Evolutionary conservation across 345 rosid genomes (phyloP).

Genomic region (Jatropha curcas): DNA sequence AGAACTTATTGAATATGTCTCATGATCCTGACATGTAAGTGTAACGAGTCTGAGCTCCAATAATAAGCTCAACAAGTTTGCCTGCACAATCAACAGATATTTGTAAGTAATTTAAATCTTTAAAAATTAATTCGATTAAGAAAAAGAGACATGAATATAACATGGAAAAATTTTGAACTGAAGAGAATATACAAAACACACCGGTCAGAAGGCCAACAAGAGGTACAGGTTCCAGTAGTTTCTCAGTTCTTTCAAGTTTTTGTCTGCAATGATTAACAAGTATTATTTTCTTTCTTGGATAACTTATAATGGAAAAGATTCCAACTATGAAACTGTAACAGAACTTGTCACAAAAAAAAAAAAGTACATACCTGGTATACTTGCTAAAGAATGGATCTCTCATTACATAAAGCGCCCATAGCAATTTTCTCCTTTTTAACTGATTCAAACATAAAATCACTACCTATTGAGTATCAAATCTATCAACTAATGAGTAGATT

Average conservation of each 20-base stretch:
- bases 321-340: background rate
- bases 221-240: slow-evolving; percentile 64
- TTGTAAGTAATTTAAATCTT: slow-evolving; percentile 2
- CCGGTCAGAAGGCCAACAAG: slow-evolving; percentile 72
- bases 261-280: slow-evolving; percentile 47
- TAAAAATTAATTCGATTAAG: background rate
- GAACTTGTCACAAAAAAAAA: background rate
- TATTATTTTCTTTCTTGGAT: background rate
- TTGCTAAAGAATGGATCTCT: slow-evolving; percentile 94
- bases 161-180: background rate
- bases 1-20: slow-evolving; percentile 23
- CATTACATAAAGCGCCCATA: slow-evolving; percentile 93
- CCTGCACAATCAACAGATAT: slow-evolving; percentile 39
- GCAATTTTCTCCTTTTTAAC: slow-evolving; percentile 78
- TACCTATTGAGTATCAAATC: background rate
- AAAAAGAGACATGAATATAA: background rate
- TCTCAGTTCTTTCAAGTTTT: slow-evolving; percentile 68
- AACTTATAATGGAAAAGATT: background rate
- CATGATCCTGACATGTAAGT: slow-evolving; percentile 93
- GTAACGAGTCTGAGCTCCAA: slow-evolving; percentile 90
- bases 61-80: slow-evolving; percentile 78
- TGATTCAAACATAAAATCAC: slow-evolving; percentile 32
- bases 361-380: slow-evolving; percentile 72
- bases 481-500: background rate
- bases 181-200: slow-evolving; percentile 21